A percentile compares a stretch with the other conserved stretches of the same genome.
Evolutionary conservation across 371 early-diverging fungal genomes (phyloP).

Genomic region (Syncephalastrum contaminatum): DNA sequence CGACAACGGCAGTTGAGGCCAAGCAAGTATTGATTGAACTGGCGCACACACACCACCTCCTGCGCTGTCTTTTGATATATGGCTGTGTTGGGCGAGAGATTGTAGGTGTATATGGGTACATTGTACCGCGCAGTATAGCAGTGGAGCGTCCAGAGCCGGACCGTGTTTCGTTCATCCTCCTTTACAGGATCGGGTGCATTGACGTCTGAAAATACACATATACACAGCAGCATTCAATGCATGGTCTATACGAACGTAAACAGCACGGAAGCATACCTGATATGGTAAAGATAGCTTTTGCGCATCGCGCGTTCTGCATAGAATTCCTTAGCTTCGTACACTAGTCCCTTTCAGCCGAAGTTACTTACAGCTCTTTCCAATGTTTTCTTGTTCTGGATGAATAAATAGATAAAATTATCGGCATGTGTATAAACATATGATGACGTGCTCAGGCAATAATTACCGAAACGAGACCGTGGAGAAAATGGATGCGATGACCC

Average conservation of each 20-base stretch:
- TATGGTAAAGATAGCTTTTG: slow-evolving; percentile 44
- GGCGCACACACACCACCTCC: slow-evolving; percentile 69
- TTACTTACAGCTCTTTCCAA: slow-evolving; percentile 40
- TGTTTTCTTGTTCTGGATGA: slow-evolving; percentile 23
- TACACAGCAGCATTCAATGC: too few relatives aligned
- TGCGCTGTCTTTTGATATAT: slow-evolving; percentile 65
- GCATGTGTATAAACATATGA: too few relatives aligned
- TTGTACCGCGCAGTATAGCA: slow-evolving; percentile 45
- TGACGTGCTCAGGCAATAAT: background rate
- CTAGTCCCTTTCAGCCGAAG: slow-evolving; percentile 2
- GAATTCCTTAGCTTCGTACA: background rate
- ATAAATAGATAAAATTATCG: too few relatives aligned
- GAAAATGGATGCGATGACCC: slow-evolving; percentile 40
- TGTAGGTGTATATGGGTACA: slow-evolving; percentile 67
- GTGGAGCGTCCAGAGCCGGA: slow-evolving; percentile 66
- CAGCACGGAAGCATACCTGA: slow-evolving; percentile 26
- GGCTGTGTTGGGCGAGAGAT: slow-evolving; percentile 66
- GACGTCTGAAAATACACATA: slow-evolving; percentile 26
- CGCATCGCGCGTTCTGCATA: slow-evolving; percentile 31
- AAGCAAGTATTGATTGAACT: slow-evolving; percentile 71
- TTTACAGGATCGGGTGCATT: slow-evolving; percentile 40
- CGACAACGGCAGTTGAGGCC: slow-evolving; percentile 68
- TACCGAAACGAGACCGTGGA: slow-evolving; percentile 51
- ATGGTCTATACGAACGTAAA: background rate
- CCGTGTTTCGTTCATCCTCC: slow-evolving; percentile 62